A percentile compares a stretch with the other conserved stretches of the same genome.
These are phyloP conservation scores for Hypoxylon sp. DNA, from an alignment of 2,329 filamentous ascomycete genomes.

Conservation along the genomic window DNA sequence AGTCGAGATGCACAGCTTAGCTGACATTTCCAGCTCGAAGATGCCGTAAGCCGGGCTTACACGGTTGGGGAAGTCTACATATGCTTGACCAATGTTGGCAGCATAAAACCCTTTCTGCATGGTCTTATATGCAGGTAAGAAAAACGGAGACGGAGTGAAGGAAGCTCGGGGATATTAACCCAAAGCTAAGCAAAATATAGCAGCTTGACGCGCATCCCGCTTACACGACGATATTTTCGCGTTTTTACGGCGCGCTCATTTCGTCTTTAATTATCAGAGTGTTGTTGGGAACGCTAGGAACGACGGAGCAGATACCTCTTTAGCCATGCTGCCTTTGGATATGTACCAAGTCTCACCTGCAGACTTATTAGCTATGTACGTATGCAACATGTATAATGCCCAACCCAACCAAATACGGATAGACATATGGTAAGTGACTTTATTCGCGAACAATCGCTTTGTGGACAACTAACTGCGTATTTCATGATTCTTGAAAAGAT, in stretches of 20 bases:
- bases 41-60: slow-evolving; percentile 42
- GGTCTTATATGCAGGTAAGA: slow-evolving; percentile 44
- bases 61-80: slow-evolving; percentile 15
- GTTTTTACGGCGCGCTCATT: slow-evolving; percentile 29
- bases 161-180: slow-evolving; percentile 36
- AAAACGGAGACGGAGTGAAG: slow-evolving; percentile 26
- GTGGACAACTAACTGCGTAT: slow-evolving; percentile 2
- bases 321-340: slow-evolving; percentile 32
- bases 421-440: slow-evolving; percentile 10
- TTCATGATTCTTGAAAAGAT: slow-evolving; percentile 24
- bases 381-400: slow-evolving; percentile 20
- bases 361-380: slow-evolving; percentile 27
- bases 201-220: slow-evolving; percentile 40
- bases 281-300: slow-evolving; percentile 12
- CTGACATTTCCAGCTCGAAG: slow-evolving; percentile 36
- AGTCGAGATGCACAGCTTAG: slow-evolving; percentile 25
- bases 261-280: slow-evolving; percentile 24
- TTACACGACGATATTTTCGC: slow-evolving; percentile 37
- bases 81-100: slow-evolving; percentile 36
- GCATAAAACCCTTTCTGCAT: slow-evolving; percentile 41
- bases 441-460: slow-evolving; percentile 16
- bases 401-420: slow-evolving; percentile 13
- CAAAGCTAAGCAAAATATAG: slow-evolving; percentile 32
- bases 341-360: slow-evolving; percentile 37
- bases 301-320: slow-evolving; percentile 28